Percentiles rank a stretch among this genome's conserved stretches.
Conservation (phyloP, 306 rosid species). For the Lathyrus aphaca region DNA sequence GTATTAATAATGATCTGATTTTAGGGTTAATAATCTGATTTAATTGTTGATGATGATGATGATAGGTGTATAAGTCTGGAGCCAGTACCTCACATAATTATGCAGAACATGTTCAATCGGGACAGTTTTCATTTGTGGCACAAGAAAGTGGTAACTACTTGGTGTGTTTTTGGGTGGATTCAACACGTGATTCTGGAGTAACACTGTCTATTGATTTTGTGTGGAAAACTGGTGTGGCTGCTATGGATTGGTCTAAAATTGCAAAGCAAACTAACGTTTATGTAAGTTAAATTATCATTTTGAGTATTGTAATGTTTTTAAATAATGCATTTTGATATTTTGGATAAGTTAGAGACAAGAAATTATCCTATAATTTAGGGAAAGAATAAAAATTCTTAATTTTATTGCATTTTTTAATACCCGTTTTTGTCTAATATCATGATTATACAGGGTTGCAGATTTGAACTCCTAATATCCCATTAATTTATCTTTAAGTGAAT, state of each 20-base stretch:
- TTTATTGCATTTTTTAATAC: too few relatives aligned
- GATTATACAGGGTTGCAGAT: too few relatives aligned
- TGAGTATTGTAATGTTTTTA: too few relatives aligned
- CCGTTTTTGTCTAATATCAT: too few relatives aligned
- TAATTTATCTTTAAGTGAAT: too few relatives aligned
- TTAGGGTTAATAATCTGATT: too few relatives aligned
- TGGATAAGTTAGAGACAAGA: too few relatives aligned
- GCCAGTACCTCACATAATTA: conserved; percentile 5
- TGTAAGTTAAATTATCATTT: conserved; percentile 45
- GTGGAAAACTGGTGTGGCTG: conserved; percentile 70
- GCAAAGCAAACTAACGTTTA: conserved; percentile 70
- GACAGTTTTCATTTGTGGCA: conserved; percentile 61
- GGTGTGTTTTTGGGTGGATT: conserved; percentile 65
- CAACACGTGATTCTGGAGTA: conserved; percentile 35
- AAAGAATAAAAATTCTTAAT: too few relatives aligned
- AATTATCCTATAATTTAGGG: too few relatives aligned
- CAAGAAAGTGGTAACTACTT: conserved; percentile 57
- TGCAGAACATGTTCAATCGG: conserved; percentile 49
- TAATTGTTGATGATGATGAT: neutral
- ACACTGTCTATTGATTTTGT: conserved; percentile 63
- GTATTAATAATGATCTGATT: too few relatives aligned
- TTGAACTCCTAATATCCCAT: too few relatives aligned
- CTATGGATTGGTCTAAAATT: conserved; percentile 62
- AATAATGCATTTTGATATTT: too few relatives aligned
- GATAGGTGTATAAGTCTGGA: conserved; percentile 58